Base-by-base conservation (phyloP, 345 rosid genomes). In the Linum lewisii region DNA sequence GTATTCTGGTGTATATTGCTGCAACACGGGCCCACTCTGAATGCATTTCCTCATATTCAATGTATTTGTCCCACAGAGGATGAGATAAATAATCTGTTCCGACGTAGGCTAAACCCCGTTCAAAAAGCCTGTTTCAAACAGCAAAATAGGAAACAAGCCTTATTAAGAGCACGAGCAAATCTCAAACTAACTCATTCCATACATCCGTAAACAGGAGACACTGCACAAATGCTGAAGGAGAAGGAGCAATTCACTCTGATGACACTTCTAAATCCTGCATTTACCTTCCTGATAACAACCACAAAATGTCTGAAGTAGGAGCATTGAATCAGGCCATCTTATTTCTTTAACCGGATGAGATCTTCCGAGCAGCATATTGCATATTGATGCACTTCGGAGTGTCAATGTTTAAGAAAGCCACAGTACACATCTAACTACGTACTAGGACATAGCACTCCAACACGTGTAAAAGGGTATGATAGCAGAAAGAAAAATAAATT, bases 281-380 rank as follows among this genome's bases (percentile, higher is more conserved):
- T 87, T 88, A 93, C 97, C 95, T 93, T 93, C 94, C 89, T 69
- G 69, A 72, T 74, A 86, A 73, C 74, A 78, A 80, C 72, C 94
- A 89, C 78, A 89, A 79, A 75, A 84, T 73, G 82, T 79, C 81
- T 69, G 84, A 85, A 81, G 85, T 76, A n/a, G 78, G 77, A 81
- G 95, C 82, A 86, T 80, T 75, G 92, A 77, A 70, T 80, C 78
- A 74, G 95, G 85, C 82, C 89, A 88, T 85, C 90, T 84, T 79
- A 83, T 89, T 84, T 87, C 83, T 72, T 42, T 80, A 86, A 81
- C 81, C 73, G 84, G 87, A 73, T 56, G 87, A 84, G 82, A 78
- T 82, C 95, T 89, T 93, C 95, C 82, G 85, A 78, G 92, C 90
- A 81, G 96, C 87, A 85, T 73, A 83, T 89, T 82, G 86, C 86